These are phyloP conservation scores for Aspergillus japonicus DNA, from an alignment of 2,329 filamentous ascomycete genomes.

Conservation along the genomic window DNA sequence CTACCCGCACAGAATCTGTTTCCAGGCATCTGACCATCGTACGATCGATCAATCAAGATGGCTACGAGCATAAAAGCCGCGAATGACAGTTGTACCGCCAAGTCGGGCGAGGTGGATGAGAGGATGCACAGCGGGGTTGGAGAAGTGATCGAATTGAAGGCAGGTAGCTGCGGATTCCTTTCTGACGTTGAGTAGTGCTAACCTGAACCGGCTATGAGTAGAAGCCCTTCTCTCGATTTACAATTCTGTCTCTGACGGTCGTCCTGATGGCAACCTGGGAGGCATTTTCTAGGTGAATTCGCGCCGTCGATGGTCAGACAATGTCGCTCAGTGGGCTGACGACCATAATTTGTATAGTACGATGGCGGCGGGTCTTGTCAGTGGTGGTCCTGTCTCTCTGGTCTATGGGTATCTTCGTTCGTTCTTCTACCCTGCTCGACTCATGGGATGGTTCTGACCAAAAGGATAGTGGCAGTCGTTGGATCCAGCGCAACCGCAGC, in stretches of 20 bases:
- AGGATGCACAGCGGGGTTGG: neutral
- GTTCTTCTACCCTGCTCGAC: neutral
- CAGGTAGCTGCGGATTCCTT: too few species aligned
- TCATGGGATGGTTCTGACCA: neutral
- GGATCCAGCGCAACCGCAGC: slow-evolving; percentile 7
- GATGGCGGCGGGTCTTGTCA: slow-evolving; percentile 4
- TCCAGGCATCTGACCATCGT: too few species aligned
- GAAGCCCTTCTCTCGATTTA: neutral
- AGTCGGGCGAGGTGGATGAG: neutral
- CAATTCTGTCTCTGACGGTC: neutral
- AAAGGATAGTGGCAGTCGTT: slow-evolving; percentile 2
- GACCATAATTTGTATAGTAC: neutral
- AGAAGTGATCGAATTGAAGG: neutral
- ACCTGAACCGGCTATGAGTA: neutral
- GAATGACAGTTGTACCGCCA: neutral
- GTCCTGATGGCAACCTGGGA: slow-evolving; percentile 2
- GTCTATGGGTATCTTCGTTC: slow-evolving; percentile 11
- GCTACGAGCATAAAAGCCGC: neutral
- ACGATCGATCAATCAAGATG: neutral
- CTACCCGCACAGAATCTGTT: too few species aligned
- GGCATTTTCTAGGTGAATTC: neutral
- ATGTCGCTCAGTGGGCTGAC: neutral
- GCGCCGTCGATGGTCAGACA: neutral
- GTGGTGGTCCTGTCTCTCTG: slow-evolving; percentile 8
- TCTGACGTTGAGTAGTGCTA: too few species aligned